Evolutionary conservation across 352 stramenopile species (phyloP), one percentile per base, ranked within the genome.

Genomic region (Phytophthora nicotianae): DNA sequence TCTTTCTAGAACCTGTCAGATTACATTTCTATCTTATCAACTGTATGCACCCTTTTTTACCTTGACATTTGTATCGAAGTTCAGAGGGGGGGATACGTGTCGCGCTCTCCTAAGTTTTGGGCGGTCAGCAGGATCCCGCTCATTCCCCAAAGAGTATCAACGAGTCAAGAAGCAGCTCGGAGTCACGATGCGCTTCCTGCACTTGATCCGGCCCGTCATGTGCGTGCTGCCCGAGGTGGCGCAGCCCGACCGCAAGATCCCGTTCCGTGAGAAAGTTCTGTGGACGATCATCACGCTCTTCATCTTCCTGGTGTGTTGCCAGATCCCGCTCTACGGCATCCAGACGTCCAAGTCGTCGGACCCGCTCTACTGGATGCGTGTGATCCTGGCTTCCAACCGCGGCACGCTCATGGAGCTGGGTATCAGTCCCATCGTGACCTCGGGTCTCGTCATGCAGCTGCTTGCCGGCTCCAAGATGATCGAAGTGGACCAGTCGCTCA

Each of bases 231-330:
- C 97, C 58, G 97, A 99, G 85, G 97, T 99, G 75, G 95, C 94
- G 59, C 88, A 93, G 77, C 96, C 96, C 14, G 96, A 98, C 73
- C 93, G 95, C 66, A 98, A 95, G 91, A 99, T 99, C 77, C 96
- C 97, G 41, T 99, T 99, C 88, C 94, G 97, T 65, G 98, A 99
- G 84, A 99, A 99, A 84, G 92, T 99, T 41, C 79, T 99, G 43
- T 99, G 97, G 97, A 99, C 97, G 13, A 97, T 98, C 42, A 98
- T 99, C 77, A 99, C 97, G 61, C 91, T 99, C 24, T 99, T 99
- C 87, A 99, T 99, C 68, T 99, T 99, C 85, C 86, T 99, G 56
- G 98, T 99, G 24, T 99, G 97, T 79, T 99, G 97, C 74, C 98
- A 99, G 86, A 99, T 99, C 75, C 98, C 98, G 50, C 91, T 99